Evolutionary conservation across 2,329 filamentous ascomycete species (phyloP).

Genomic region (Neophaeococcomyces mojaviensis): DNA sequence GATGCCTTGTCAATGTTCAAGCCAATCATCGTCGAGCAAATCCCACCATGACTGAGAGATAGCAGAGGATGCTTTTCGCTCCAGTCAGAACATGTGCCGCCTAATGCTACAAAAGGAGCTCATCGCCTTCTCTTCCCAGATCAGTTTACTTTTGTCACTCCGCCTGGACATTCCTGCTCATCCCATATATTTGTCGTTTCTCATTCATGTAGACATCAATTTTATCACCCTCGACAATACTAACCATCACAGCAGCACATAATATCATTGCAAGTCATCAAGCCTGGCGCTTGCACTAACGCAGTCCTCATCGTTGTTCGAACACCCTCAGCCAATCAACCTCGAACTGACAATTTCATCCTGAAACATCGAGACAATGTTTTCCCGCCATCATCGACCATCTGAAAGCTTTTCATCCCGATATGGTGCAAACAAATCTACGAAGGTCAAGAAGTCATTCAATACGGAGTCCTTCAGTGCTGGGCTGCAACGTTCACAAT

Average conservation of each 20-base stretch:
- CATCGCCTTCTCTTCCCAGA: constrained; percentile 2
- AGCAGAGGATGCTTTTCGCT: constrained; percentile 2
- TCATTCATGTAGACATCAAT: constrained; percentile 1
- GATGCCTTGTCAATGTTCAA: constrained; percentile 1
- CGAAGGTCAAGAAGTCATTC: constrained; percentile 28
- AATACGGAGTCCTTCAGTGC: constrained; percentile 25
- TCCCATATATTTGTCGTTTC: neutral
- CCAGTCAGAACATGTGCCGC: constrained; percentile 1
- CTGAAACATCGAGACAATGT: constrained; percentile 11
- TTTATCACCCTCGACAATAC: neutral
- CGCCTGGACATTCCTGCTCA: neutral
- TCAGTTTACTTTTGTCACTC: neutral
- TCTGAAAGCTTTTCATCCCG: constrained; percentile 33
- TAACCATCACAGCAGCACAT: constrained; percentile 4
- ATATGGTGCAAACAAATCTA: constrained; percentile 36
- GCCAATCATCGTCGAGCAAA: neutral
- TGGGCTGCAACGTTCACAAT: constrained; percentile 18
- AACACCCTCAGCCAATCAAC: constrained; percentile 49
- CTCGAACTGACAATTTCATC: constrained; percentile 27
- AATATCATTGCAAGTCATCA: neutral
- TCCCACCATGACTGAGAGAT: constrained; percentile 3
- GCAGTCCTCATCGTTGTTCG: neutral
- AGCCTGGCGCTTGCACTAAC: constrained; percentile 6
- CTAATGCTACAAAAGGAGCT: constrained; percentile 1
- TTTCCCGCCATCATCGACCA: constrained; percentile 16